phyloP scores from a whole-genome alignment of 108 stramenopile genomes.

The Nitzschia sp. region DNA sequence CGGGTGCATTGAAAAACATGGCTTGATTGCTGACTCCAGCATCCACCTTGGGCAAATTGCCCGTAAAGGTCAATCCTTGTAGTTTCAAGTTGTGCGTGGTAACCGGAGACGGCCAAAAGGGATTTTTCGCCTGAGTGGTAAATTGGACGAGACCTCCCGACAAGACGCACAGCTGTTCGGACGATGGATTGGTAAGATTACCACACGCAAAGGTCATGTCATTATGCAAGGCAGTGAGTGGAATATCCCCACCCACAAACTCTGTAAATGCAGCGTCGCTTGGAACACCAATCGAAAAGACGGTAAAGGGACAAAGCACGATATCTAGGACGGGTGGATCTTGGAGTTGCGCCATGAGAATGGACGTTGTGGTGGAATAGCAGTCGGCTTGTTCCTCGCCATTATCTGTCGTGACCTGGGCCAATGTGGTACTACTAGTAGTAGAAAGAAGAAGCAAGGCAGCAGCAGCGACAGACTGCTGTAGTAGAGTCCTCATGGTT shows the following conservation, averaged over 20 bases:
- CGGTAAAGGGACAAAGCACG: background rate
- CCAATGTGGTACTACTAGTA: too few relatives aligned
- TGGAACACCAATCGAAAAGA: background rate
- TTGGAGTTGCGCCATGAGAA: too few relatives aligned
- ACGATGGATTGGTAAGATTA: background rate
- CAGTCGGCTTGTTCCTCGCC: too few relatives aligned
- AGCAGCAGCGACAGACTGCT: too few relatives aligned
- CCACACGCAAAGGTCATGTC: background rate
- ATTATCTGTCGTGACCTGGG: too few relatives aligned
- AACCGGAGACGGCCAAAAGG: background rate
- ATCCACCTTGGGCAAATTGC: background rate
- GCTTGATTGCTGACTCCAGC: background rate
- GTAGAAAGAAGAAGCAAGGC: too few relatives aligned
- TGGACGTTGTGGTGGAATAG: too few relatives aligned
- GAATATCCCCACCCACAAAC: constrained; percentile 3
- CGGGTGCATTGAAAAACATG: background rate
- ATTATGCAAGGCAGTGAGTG: background rate
- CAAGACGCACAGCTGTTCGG: background rate
- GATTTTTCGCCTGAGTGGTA: background rate
- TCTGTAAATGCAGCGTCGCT: background rate
- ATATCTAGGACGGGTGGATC: background rate
- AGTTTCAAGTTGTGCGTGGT: constrained; percentile 1
- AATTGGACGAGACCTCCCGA: background rate
- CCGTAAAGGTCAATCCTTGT: constrained; percentile 7
- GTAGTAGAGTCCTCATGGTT: too few relatives aligned